These are phyloP conservation scores for Botrytis fragariae DNA, from an alignment of 2,329 filamentous ascomycete species.

Conservation along the genomic window DNA sequence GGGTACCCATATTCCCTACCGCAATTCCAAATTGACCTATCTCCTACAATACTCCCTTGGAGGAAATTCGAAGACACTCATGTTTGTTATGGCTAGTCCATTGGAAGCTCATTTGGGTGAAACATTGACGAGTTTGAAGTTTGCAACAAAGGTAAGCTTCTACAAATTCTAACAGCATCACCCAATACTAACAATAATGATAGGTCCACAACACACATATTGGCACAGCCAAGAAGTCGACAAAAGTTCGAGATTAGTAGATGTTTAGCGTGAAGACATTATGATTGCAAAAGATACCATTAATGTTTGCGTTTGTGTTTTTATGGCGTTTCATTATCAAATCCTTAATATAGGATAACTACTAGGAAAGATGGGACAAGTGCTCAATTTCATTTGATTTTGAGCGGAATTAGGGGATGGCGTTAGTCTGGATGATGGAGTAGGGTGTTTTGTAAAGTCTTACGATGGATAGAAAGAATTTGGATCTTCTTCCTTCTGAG, in stretches of 20 bases:
- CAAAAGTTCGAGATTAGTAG: constrained; percentile 50
- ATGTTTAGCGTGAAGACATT: constrained; percentile 1
- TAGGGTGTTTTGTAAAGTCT: constrained; percentile 3
- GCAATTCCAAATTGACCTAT: constrained; percentile 96
- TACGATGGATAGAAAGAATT: constrained; percentile 7
- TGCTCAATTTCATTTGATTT: constrained; percentile 11
- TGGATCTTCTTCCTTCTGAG: background rate
- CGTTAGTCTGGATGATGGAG: constrained; percentile 11
- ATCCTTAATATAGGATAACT: constrained; percentile 11
- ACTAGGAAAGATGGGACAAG: constrained; percentile 7
- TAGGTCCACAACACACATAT: constrained; percentile 88
- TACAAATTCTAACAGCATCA: constrained; percentile 19
- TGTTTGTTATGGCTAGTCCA: constrained; percentile 98
- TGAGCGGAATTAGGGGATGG: background rate
- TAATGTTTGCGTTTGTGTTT: constrained; percentile 15
- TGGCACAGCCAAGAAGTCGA: constrained; percentile 77
- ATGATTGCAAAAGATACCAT: constrained; percentile 20
- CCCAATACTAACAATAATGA: constrained; percentile 22
- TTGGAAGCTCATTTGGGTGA: constrained; percentile 87
- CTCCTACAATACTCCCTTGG: constrained; percentile 91
- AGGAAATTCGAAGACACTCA: constrained; percentile 94
- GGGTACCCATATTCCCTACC: constrained; percentile 80
- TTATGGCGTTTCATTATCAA: constrained; percentile 13
- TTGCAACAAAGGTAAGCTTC: constrained; percentile 79
- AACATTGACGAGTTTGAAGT: constrained; percentile 90